Evolutionary conservation across 2,329 filamentous ascomycete species (phyloP), one percentile per base, ranked within the genome.

Genomic region (Penicillium frequentans): DNA sequence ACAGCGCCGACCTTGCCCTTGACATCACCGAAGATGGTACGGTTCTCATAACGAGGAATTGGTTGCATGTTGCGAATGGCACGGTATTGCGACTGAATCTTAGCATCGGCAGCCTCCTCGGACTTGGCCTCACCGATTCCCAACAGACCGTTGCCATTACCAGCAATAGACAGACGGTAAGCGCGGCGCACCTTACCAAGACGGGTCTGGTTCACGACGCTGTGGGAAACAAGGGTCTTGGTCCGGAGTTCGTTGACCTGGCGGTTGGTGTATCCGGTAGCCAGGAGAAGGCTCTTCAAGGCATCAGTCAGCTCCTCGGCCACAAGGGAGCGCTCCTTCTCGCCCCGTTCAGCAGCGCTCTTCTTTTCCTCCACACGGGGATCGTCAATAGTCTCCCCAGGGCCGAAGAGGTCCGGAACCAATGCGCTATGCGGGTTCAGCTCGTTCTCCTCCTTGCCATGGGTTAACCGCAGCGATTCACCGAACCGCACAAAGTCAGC

Each of bases 21-120:
- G 42, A 96, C 84, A 62, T 92, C 86, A 56, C 95, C 95, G 77
- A 84, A 98, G 52, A 96, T 95, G 13, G 95, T 99, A 60, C 95
- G 83, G 68, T 91, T 84, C 81, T 99, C 95, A 72, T 98, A 99
- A 56, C 93, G 83, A 49, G 87, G 86, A 55, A 99, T 86, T n/a
- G 95, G 93, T 79, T 86, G 86, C 90, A 99, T 92, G 80, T 95
- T 97, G 70, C 89, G 83, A 66, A 98, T 90, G 24, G 95, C 93
- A 63, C 88, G 82, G 77, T 92, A 86, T 75, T 84, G 86, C 45
- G 92, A 90, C 78, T 96, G 91, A 62, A 82, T 78, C 39, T 77
- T 73, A 0, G 90, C 91, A 57, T 90, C 86, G 31, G 81, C 77
- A 1, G 80, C 69, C 75, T 97, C 92, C 27, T 87, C 86, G 10